Evolutionary conservation across 371 early-diverging fungal species (phyloP).

Genomic region (Nematocida major): DNA sequence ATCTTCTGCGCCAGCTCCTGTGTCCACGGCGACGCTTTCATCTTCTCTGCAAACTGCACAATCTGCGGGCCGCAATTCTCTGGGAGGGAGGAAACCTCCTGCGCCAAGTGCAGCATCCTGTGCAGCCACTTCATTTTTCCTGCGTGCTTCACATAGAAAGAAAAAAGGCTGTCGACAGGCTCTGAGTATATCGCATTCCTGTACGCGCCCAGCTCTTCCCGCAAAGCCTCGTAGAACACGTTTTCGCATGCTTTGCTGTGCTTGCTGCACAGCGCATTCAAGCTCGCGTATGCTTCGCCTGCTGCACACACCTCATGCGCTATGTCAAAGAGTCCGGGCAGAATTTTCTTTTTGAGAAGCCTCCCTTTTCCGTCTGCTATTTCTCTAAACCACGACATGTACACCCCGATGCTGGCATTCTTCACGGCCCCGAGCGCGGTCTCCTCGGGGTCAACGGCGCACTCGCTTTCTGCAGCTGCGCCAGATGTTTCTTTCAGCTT

Average conservation of each 20-base stretch:
- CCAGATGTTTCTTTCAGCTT: conserved; percentile 13
- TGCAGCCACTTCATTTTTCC: conserved; percentile 7
- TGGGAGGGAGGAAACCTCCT: conserved; percentile 2
- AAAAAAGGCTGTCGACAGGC: background rate
- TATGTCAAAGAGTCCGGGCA: conserved; percentile 15
- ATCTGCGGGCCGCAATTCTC: background rate
- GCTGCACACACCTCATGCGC: conserved; percentile 1
- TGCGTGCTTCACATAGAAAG: background rate
- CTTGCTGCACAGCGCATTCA: background rate
- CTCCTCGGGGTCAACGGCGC: conserved; percentile 2
- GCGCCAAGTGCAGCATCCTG: conserved; percentile 4
- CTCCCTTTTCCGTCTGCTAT: conserved; percentile 17
- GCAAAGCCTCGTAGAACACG: background rate
- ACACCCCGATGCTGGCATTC: conserved; percentile 30
- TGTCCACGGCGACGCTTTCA: conserved; percentile 27
- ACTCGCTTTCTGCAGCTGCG: background rate
- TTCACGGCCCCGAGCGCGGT: background rate
- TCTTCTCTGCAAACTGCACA: background rate
- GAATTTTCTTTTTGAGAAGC: background rate
- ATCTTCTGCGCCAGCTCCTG: background rate
- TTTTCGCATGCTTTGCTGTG: background rate
- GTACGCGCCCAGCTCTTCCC: background rate
- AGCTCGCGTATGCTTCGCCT: conserved; percentile 14
- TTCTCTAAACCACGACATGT: conserved; percentile 45
- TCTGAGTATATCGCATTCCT: conserved; percentile 2